Conservation (phyloP, 768 basidiomycete genomes). For the Mycena haematopus region DNA sequence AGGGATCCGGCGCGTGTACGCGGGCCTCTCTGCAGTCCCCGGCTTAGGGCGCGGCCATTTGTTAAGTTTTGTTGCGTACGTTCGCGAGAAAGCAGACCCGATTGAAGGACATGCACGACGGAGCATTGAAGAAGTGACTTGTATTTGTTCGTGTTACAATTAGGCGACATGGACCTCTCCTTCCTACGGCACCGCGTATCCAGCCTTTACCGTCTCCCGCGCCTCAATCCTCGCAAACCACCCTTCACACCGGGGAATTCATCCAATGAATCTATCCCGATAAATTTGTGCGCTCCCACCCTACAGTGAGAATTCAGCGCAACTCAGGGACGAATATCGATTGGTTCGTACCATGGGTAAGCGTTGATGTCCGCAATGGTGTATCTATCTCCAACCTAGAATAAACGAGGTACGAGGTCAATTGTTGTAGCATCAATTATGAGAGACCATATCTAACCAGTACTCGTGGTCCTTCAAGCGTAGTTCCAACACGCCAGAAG, state of each 20-base stretch:
- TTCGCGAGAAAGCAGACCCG: slow-evolving; percentile 31
- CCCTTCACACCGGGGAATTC: slow-evolving; percentile 46
- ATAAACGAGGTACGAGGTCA: no score
- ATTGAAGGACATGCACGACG: slow-evolving; percentile 19
- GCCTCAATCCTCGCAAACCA: slow-evolving; percentile 47
- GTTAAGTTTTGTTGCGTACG: slow-evolving; percentile 35
- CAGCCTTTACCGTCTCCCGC: slow-evolving; percentile 40
- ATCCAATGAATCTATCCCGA: slow-evolving; percentile 43
- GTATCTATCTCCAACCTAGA: slow-evolving; percentile 49
- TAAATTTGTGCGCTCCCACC: slow-evolving; percentile 39
- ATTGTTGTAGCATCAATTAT: no score
- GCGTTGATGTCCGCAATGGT: slow-evolving; percentile 50
- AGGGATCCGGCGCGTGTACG: slow-evolving; percentile 69
- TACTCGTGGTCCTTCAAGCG: slow-evolving; percentile 51
- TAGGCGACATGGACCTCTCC: background rate
- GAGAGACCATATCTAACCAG: no score
- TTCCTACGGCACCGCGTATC: slow-evolving; percentile 9
- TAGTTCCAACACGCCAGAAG: slow-evolving; percentile 56
- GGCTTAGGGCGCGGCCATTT: slow-evolving; percentile 55
- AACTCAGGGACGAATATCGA: slow-evolving; percentile 18
- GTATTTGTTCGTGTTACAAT: slow-evolving; percentile 17
- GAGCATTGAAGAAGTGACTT: slow-evolving; percentile 14
- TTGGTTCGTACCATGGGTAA: slow-evolving; percentile 34
- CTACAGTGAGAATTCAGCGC: slow-evolving; percentile 31
- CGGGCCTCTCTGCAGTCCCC: slow-evolving; percentile 59